These are phyloP conservation scores for Umbelopsis sp. DNA, from an alignment of 192 early-diverging fungal species.

Conservation along the genomic window DNA sequence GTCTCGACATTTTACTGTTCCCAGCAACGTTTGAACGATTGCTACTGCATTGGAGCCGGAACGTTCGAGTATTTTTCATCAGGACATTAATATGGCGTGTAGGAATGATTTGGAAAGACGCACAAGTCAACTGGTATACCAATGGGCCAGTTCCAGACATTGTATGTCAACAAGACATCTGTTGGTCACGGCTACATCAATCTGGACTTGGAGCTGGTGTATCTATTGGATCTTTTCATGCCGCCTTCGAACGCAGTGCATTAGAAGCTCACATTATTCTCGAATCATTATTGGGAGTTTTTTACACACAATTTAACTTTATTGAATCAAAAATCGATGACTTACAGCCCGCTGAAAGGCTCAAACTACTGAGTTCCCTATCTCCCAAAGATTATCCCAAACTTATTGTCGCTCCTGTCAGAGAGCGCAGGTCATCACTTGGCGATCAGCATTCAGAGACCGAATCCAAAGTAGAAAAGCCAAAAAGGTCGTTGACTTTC, in stretches of 20 bases:
- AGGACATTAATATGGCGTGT: constrained; percentile 48
- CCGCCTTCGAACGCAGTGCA: constrained; percentile 1
- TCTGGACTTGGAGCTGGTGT: not conserved
- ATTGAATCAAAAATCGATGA: not conserved
- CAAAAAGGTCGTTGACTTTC: not conserved
- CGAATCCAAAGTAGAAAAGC: not conserved
- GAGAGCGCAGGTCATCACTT: not conserved
- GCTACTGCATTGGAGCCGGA: constrained; percentile 52
- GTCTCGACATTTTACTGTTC: constrained; percentile 34
- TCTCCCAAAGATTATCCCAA: not conserved
- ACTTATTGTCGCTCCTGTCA: not conserved
- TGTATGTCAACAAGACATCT: constrained; percentile 7
- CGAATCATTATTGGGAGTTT: not conserved
- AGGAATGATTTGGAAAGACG: constrained; percentile 38
- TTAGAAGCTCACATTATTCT: not conserved
- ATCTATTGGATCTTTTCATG: constrained; percentile 4
- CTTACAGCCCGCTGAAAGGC: not conserved
- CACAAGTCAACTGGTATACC: not conserved
- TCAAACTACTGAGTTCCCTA: not conserved
- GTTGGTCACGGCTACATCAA: not conserved
- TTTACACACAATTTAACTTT: not conserved
- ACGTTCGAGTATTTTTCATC: constrained; percentile 53
- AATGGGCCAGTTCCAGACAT: not conserved
- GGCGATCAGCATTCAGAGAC: not conserved
- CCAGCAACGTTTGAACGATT: constrained; percentile 47